A percentile compares a stretch with the other conserved stretches of the same genome.
Conservation (phyloP, 768 basidiomycete genomes). For the Tephrocybe sp. region DNA sequence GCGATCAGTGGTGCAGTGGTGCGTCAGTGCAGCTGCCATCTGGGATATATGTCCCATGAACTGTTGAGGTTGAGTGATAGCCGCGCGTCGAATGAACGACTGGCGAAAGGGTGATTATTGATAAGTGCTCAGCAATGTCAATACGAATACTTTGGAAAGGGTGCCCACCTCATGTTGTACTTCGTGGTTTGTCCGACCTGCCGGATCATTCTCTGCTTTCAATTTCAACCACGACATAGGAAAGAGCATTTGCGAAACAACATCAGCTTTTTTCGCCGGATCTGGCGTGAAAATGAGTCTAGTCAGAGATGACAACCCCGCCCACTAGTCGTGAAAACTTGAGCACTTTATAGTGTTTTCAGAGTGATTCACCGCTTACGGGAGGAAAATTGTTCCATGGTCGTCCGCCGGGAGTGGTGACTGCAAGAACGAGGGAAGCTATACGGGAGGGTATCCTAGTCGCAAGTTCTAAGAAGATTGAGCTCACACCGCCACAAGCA, state of each 20-base stretch:
- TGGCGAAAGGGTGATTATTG: slow-evolving; percentile 20
- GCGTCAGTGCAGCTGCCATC: slow-evolving; percentile 65
- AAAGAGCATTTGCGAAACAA: slow-evolving; percentile 57
- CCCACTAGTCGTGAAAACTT: slow-evolving; percentile 29
- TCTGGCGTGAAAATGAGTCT: slow-evolving; percentile 42
- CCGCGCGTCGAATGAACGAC: slow-evolving; percentile 43
- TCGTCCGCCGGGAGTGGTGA: slow-evolving; percentile 66
- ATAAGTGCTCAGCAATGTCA: too few relatives aligned
- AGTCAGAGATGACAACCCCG: slow-evolving; percentile 32
- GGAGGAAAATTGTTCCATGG: slow-evolving; percentile 62
- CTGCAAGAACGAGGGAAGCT: slow-evolving; percentile 59
- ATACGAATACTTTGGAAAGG: neutral
- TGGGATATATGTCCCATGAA: slow-evolving; percentile 68
- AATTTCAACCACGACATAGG: slow-evolving; percentile 59
- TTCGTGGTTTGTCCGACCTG: slow-evolving; percentile 63
- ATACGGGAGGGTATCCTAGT: slow-evolving; percentile 64
- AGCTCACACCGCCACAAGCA: neutral
- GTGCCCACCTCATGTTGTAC: slow-evolving; percentile 49
- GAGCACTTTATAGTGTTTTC: neutral
- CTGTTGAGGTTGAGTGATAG: slow-evolving; percentile 54
- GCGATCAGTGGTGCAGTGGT: slow-evolving; percentile 49
- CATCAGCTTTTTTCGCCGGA: slow-evolving; percentile 42
- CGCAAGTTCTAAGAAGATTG: slow-evolving; percentile 53
- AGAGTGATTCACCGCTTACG: slow-evolving; percentile 31
- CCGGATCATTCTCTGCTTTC: slow-evolving; percentile 46